Percentiles rank a stretch among this genome's conserved stretches.
These are phyloP conservation scores for Tilletia setariae DNA, from an alignment of 1,284 basidiomycete genomes.

Conservation along the genomic window DNA sequence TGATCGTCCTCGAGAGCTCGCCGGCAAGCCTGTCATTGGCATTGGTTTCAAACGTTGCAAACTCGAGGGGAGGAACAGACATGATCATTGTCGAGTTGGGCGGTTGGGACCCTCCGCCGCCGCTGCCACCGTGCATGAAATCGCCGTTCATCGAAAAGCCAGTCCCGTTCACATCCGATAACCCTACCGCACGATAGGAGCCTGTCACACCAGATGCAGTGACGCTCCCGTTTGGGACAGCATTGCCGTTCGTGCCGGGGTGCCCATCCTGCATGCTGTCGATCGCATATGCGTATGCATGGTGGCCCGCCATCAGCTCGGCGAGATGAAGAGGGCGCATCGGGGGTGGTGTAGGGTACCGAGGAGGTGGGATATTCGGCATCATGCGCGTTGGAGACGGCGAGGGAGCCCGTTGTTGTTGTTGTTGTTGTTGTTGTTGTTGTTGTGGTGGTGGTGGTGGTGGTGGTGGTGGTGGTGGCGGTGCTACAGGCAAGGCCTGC, in stretches of 20 bases:
- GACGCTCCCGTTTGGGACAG: too few species aligned
- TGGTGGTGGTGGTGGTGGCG: not conserved
- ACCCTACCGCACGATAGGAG: too few species aligned
- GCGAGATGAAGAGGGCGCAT: slow-evolving; percentile 68
- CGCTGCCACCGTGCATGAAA: too few species aligned
- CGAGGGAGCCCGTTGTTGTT: not conserved
- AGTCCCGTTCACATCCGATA: too few species aligned
- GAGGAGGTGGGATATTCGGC: not conserved
- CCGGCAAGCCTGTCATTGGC: slow-evolving; percentile 66
- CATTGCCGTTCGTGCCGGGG: too few species aligned
- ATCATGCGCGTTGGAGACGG: not conserved
- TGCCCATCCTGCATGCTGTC: too few species aligned
- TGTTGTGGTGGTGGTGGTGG: not conserved
- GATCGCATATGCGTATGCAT: too few species aligned
- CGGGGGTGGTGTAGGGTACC: slow-evolving; percentile 50
- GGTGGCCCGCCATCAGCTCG: slow-evolving; percentile 54
- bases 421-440: not conserved
- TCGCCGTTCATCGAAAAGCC: too few species aligned
- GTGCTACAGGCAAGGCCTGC: not conserved
- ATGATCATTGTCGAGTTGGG: too few species aligned
- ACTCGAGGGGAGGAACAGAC: too few species aligned
- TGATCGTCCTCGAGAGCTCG: slow-evolving; percentile 72
- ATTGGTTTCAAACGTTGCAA: slow-evolving; percentile 43
- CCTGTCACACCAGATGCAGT: too few species aligned
- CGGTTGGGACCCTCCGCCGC: too few species aligned